A percentile compares a stretch with the other conserved stretches of the same genome.
Conservation (phyloP, 148 eudicot species). For the Nepenthes mirabilis region DNA sequence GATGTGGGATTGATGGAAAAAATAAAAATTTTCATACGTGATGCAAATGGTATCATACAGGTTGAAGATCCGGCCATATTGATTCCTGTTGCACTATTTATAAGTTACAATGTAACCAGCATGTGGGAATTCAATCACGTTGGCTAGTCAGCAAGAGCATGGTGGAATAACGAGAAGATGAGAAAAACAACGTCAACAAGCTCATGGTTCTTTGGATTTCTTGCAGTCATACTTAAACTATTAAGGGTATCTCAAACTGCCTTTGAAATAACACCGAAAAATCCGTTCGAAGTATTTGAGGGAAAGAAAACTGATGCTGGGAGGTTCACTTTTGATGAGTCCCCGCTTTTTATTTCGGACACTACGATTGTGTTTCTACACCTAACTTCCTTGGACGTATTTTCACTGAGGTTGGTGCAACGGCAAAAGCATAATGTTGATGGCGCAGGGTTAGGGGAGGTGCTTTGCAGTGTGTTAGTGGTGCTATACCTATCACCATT, state of each 20-base stretch:
- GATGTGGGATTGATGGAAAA: not conserved
- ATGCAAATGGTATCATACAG: slow-evolving; percentile 3
- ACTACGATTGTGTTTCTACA: slow-evolving; percentile 16
- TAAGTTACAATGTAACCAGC: slow-evolving; percentile 15
- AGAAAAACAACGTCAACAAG: slow-evolving; percentile 9
- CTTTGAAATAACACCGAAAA: slow-evolving; percentile 26
- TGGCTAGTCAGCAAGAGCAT: slow-evolving; percentile 14
- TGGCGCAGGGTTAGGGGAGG: slow-evolving; percentile 14
- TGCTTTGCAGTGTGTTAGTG: slow-evolving; percentile 13
- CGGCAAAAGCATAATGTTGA: not conserved
- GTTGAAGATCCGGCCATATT: slow-evolving; percentile 13
- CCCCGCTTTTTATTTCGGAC: slow-evolving; percentile 21
- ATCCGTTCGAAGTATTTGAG: not conserved
- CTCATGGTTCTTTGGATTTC: slow-evolving; percentile 17
- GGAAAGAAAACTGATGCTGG: slow-evolving; percentile 2
- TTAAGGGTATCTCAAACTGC: slow-evolving; percentile 11
- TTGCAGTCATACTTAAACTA: slow-evolving; percentile 12
- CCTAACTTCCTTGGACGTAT: slow-evolving; percentile 4
- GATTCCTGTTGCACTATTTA: slow-evolving; percentile 9
- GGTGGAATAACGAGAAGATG: slow-evolving; percentile 36
- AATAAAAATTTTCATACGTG: not conserved
- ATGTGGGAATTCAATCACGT: slow-evolving; percentile 10
- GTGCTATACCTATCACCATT: slow-evolving; percentile 13
- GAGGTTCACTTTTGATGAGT: slow-evolving; percentile 19
- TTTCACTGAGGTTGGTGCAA: not conserved